Evolutionary conservation across 2,329 filamentous ascomycete species (phyloP), one percentile per base, ranked within the genome.

Genomic region (Xylaria sp.): DNA sequence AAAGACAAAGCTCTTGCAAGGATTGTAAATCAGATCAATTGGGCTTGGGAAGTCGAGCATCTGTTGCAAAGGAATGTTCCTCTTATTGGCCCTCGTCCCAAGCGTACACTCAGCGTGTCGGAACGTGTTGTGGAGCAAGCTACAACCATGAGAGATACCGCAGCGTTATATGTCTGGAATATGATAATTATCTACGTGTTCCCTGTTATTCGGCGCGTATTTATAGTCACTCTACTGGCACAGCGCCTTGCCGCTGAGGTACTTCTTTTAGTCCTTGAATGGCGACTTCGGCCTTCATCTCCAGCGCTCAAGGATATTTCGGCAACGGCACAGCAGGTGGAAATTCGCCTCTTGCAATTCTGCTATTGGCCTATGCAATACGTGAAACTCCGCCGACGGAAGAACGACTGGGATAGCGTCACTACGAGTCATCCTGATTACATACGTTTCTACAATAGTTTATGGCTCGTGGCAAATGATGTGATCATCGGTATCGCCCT

Each of bases 351-450:
- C 21, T 93, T 98, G 74, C 95, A 99, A 75, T 98, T 98, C 74
- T 98, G 94, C 78, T 99, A 99, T 76, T 98, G 94, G 94, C 96
- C 95, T 2, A 92, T 96, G 78, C 94, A 99, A 76, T 97, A 98
- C 74, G 84, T 94, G 45, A 98, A 93, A 15, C 78, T 99, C 49
- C 89, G 94, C n/a, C 89, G 92, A 73, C 85, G 94, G 40, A 96
- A 96, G 74, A 88, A 89, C 66, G 92, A 96, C 70, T 98, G 95
- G 94, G 92, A 93, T 61, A 98, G 94, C 75, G 91, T 98, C 58
- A 97, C 94, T 0, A 95, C 90, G 50, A 97, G 90, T 71, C 94
- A 99, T 76, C 92, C 94, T 0, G 95, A 99, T 76, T 99, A 99
- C 76, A 99, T 99, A 69, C 90, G 95, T 15, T 99, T 99, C 78